A percentile compares a stretch with the other conserved stretches of the same genome.
phyloP scores from a whole-genome alignment of 2,329 filamentous ascomycete species.

The Monilinia fructicola region DNA sequence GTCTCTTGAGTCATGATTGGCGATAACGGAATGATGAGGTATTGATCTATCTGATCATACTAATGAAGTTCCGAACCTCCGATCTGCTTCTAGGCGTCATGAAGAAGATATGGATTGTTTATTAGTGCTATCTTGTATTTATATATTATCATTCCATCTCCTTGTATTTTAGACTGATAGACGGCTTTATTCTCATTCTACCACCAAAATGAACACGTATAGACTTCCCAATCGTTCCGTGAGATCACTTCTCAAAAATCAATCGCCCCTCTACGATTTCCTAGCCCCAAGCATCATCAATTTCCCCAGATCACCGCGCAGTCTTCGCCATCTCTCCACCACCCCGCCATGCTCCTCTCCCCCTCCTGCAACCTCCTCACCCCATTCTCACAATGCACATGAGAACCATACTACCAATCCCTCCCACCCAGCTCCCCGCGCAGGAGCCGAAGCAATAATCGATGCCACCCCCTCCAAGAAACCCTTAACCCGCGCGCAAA shows the following conservation, averaged over 20 bases:
- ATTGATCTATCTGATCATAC: not conserved
- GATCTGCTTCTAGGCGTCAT: constrained; percentile 11
- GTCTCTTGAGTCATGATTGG: not conserved
- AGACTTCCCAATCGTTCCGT: constrained; percentile 26
- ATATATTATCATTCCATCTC: not conserved
- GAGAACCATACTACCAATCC: constrained; percentile 14
- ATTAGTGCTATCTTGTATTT: not conserved
- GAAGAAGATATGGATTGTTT: not conserved
- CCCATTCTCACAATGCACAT: not conserved
- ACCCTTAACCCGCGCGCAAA: constrained; percentile 67
- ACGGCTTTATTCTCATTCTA: not conserved
- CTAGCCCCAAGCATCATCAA: constrained; percentile 42
- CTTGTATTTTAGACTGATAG: constrained; percentile 5
- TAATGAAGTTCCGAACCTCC: constrained; percentile 10
- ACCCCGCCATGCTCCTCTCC: constrained; percentile 20
- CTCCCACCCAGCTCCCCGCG: not conserved
- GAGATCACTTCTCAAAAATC: constrained; percentile 1
- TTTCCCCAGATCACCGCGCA: constrained; percentile 26
- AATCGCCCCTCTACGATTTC: constrained; percentile 42
- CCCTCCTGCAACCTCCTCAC: not conserved
- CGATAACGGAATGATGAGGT: constrained; percentile 11
- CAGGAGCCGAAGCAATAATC: constrained; percentile 10
- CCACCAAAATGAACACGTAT: constrained; percentile 6
- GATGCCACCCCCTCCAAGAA: constrained; percentile 23
- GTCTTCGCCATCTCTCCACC: constrained; percentile 32